Evolutionary conservation across 768 basidiomycete genomes (phyloP), one percentile per base, ranked within the genome.

Genomic region (Tricholoma terreum): DNA sequence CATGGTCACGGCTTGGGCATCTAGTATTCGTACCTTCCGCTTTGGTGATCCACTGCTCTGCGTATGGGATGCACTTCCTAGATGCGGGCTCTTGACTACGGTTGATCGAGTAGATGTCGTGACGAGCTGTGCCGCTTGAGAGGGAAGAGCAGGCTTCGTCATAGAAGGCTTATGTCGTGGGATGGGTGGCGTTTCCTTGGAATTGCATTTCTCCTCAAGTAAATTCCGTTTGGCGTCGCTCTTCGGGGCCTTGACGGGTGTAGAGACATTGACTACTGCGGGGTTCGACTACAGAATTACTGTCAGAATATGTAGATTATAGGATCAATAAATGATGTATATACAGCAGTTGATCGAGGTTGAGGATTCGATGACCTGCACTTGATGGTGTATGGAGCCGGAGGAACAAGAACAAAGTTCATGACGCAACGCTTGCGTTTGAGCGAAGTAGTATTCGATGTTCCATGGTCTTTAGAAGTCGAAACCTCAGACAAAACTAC

Each of bases 361-460:
- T n/a, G 43, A 53, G 4, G 43, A 38, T 22, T n/a, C 11, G 42
- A 10, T 53, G 24, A 40, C 21, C 19, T 10, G 35, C 42, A 21
- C 42, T 52, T 54, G 45, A 38, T 19, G 33, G 6, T 54, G 33
- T 57, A 45, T 19, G 19, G 10, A 50, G 33, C 21, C 15, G 15
- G 15, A 19, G 59, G 61, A 17, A 65, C 46, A 21, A 54, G 59
- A 34, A 65, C 53, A 12, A 21, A 61, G 30, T 65, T 59, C 11
- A 65, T 6, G 10, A 63, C 17, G 8, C 21, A 35, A 38, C 61
- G 58, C 48, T 63, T 65, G 36, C 61, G 64, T 43, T 62, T 62
- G 35, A 35, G 52, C 21, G 27, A 17, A 24, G 43, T 10, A 2
- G 46, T 27, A 14, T 10, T 43, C 9, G 30, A 10, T 22, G 36